These are phyloP conservation scores for Dioscorea cayenensis DNA, from an alignment of 116 monocot genomes.

Conservation along the genomic window DNA sequence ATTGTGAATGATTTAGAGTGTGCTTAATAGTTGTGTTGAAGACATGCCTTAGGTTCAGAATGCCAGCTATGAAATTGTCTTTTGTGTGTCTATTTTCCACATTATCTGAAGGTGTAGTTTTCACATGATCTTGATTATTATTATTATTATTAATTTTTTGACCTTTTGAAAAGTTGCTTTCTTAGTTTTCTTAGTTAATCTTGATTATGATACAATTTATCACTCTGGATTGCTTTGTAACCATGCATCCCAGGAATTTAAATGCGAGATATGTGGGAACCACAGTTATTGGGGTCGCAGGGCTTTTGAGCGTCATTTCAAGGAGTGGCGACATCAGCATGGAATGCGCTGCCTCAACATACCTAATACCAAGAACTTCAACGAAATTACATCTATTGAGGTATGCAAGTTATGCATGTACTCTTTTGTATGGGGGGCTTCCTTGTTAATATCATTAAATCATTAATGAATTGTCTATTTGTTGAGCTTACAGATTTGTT, in stretches of 20 bases:
- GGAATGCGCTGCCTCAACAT: slow-evolving; percentile 97
- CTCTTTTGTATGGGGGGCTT: too few relatives aligned
- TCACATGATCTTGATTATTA: too few relatives aligned
- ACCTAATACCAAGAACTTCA: slow-evolving; percentile 99
- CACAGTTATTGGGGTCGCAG: slow-evolving; percentile 96
- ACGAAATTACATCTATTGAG: slow-evolving; percentile 95
- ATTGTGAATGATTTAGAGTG: too few relatives aligned
- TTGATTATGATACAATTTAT: background rate
- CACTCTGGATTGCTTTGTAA: background rate
- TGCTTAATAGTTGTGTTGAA: too few relatives aligned
- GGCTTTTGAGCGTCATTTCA: slow-evolving; percentile 99
- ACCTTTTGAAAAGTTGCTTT: background rate
- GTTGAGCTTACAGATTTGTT: too few relatives aligned
- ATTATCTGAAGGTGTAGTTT: too few relatives aligned
- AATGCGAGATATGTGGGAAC: slow-evolving; percentile 99
- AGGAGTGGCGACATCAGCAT: slow-evolving; percentile 97
- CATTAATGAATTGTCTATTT: too few relatives aligned
- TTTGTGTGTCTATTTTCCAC: too few relatives aligned
- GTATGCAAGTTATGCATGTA: slow-evolving; percentile 13
- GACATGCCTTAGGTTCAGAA: too few relatives aligned
- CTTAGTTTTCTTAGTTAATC: too few relatives aligned
- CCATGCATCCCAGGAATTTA: slow-evolving; percentile 66
- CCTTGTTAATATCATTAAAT: too few relatives aligned
- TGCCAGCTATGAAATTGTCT: too few relatives aligned
- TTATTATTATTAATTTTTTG: background rate